These are phyloP conservation scores for Secale cereale DNA, from an alignment of 176 grass and related monocot species.

Conservation along the genomic window DNA sequence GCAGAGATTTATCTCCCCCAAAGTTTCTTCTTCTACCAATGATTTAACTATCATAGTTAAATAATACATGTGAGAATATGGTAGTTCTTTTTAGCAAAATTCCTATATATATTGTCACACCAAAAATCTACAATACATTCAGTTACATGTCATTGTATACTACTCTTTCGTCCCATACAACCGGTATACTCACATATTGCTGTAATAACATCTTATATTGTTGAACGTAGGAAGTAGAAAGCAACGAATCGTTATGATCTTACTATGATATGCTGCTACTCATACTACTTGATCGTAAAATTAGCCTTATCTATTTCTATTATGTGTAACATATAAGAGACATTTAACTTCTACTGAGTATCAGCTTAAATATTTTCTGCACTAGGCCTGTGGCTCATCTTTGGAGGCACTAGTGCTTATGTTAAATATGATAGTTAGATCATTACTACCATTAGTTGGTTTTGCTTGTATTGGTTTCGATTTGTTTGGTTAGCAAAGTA, in stretches of 20 bases:
- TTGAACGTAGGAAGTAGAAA: not conserved
- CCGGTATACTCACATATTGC: too few species aligned
- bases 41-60: not conserved
- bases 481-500: not conserved
- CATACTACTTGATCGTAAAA: not conserved
- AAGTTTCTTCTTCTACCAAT: not conserved
- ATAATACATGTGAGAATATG: not conserved
- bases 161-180: too few species aligned
- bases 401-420: conserved; percentile 19
- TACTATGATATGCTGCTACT: not conserved
- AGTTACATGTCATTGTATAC: not conserved
- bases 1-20: not conserved
- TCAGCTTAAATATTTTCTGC: not conserved
- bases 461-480: not conserved
- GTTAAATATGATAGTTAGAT: not conserved
- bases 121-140: not conserved
- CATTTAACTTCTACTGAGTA: not conserved
- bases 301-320: not conserved
- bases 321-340: conserved; percentile 3
- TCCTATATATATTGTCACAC: not conserved
- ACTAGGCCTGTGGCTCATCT: not conserved
- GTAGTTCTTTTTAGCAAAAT: not conserved
- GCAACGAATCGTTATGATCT: not conserved
- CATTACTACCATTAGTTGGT: conserved; percentile 1
- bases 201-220: too few species aligned